phyloP scores from a whole-genome alignment of 2,329 filamentous ascomycete genomes.

The Neurospora crassa region DNA sequence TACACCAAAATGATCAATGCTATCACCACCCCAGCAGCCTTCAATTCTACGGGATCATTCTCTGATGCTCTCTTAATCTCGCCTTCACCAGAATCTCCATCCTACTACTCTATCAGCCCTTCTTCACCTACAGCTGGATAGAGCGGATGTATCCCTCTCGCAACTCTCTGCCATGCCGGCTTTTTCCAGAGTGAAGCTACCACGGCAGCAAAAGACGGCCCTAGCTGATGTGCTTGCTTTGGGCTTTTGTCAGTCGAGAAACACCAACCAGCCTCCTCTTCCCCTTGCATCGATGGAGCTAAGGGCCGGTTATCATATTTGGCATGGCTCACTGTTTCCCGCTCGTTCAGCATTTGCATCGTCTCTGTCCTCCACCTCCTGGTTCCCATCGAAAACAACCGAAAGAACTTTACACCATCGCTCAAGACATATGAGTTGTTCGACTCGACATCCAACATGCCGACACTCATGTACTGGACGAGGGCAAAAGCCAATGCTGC shows the following conservation, averaged over 20 bases:
- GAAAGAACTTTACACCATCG: neutral
- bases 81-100: conserved; percentile 7
- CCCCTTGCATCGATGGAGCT: neutral
- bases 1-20: neutral
- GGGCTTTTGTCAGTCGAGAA: conserved; percentile 17
- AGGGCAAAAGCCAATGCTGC: conserved; percentile 26
- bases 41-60: conserved; percentile 22
- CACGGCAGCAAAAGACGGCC: conserved; percentile 17
- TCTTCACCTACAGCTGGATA: too few species aligned
- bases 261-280: neutral
- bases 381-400: conserved; percentile 16
- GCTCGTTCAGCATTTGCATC: conserved; percentile 23
- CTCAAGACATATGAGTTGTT: conserved; percentile 1
- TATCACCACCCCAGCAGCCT: conserved; percentile 13
- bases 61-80: conserved; percentile 20
- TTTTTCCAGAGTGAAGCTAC: conserved; percentile 13
- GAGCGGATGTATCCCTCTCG: conserved; percentile 17
- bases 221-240: conserved; percentile 17
- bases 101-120: too few species aligned
- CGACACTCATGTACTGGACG: conserved; percentile 26
- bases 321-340: neutral
- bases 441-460: conserved; percentile 22
- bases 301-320: neutral
- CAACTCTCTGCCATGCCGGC: conserved; percentile 22
- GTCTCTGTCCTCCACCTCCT: conserved; percentile 25